A percentile compares a stretch with the other conserved stretches of the same genome.
Evolutionary conservation across 2,329 filamentous ascomycete genomes (phyloP).

Genomic region (Colletotrichum acutatum): DNA sequence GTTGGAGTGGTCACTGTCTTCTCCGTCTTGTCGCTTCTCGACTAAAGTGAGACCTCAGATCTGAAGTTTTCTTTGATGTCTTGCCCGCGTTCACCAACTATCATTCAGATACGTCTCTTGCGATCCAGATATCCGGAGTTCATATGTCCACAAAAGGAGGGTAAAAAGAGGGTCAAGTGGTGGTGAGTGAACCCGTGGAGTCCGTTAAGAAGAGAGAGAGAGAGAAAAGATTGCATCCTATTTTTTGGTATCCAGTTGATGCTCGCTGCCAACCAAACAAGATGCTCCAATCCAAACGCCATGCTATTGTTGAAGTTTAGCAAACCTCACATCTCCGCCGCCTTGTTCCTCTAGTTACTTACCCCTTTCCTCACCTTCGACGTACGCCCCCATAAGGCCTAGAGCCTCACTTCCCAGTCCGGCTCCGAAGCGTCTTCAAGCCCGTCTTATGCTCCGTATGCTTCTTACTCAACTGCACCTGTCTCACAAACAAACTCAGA

Average conservation of each 20-base stretch:
- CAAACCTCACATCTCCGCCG: not conserved
- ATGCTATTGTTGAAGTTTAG: not conserved
- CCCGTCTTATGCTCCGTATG: slow-evolving; percentile 70
- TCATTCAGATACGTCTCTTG: no score
- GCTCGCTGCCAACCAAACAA: not conserved
- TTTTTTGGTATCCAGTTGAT: not conserved
- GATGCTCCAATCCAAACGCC: not conserved
- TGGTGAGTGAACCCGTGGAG: not conserved
- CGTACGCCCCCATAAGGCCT: no score
- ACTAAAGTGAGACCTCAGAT: no score
- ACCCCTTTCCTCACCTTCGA: not conserved
- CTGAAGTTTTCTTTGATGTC: no score
- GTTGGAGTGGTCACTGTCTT: no score
- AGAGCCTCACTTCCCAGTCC: slow-evolving; percentile 10
- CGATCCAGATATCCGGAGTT: no score
- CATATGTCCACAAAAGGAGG: not conserved
- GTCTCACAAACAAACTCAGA: slow-evolving; percentile 58
- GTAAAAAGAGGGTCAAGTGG: not conserved
- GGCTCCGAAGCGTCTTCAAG: slow-evolving; percentile 52
- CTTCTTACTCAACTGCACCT: slow-evolving; percentile 62
- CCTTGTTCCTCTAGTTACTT: not conserved
- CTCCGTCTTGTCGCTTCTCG: no score
- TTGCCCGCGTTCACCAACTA: no score
- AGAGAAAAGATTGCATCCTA: not conserved
- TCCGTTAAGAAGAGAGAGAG: not conserved